These are phyloP conservation scores for Symmetrospora coprosmae DNA, from an alignment of 768 basidiomycete genomes.

Conservation along the genomic window DNA sequence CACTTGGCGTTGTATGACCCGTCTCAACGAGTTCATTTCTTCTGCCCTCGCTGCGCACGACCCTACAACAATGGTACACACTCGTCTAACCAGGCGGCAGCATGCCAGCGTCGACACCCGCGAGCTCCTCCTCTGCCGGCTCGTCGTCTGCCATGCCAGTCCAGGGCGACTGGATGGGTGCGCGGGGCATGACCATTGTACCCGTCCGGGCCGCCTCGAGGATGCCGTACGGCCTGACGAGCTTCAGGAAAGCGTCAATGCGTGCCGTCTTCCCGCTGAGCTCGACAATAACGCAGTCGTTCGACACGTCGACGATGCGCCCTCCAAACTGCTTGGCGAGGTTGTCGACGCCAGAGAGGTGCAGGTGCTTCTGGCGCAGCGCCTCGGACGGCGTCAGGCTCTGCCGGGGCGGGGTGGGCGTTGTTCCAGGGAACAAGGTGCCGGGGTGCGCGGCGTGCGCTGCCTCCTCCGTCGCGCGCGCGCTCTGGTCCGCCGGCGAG, in stretches of 20 bases:
- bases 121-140: slow-evolving; percentile 42
- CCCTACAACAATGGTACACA: too few species aligned
- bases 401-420: slow-evolving; percentile 39
- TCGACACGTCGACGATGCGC: slow-evolving; percentile 83
- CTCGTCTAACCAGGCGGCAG: slow-evolving; percentile 70
- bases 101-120: slow-evolving; percentile 69
- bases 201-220: slow-evolving; percentile 90
- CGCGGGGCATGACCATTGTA: slow-evolving; percentile 95
- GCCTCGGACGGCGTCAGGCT: slow-evolving; percentile 60
- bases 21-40: too few species aligned
- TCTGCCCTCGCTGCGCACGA: too few species aligned
- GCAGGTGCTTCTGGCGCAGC: slow-evolving; percentile 73
- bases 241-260: slow-evolving; percentile 78
- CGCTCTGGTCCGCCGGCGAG: slow-evolving; percentile 31
- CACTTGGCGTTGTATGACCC: too few species aligned
- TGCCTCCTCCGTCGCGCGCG: slow-evolving; percentile 27
- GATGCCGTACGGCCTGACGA: slow-evolving; percentile 87
- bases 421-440: slow-evolving; percentile 31
- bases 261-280: slow-evolving; percentile 79
- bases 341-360: slow-evolving; percentile 70
- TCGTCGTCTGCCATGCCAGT: slow-evolving; percentile 49
- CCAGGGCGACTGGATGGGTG: slow-evolving; percentile 53
- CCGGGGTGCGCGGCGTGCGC: slow-evolving; percentile 30
- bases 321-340: slow-evolving; percentile 81
- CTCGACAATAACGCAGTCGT: slow-evolving; percentile 88